Evolutionary conservation across 441 rosid genomes (phyloP), one percentile per base, ranked within the genome.

Genomic region (Corymbia calophylla): DNA sequence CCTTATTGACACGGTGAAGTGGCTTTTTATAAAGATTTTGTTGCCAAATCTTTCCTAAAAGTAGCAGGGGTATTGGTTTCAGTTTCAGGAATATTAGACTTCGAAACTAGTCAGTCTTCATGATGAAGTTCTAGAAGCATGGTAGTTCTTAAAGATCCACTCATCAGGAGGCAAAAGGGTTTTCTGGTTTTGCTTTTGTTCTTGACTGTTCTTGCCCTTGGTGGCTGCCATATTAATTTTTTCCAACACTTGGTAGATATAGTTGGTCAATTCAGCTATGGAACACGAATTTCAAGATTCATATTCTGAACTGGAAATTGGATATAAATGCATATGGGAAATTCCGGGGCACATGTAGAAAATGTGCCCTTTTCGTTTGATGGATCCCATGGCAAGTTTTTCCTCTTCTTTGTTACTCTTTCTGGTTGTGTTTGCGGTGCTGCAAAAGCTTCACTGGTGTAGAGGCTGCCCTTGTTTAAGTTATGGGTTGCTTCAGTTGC

Each of bases 1-100:
- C 89, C 97, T 98, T 49, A 93, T 97, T 94, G 98, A 98, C 93
- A 98, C 99, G 27, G 99, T 97, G 89, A 92, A 2, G 13, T 32
- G 62, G 29, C n/a, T 55, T 23, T 54, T 55, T 55, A 32, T 23
- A 29, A 60, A 86, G 5, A 25, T 86, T 53, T 60, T 23, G 14
- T 35, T 13, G 66, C 19, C 31, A 44, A 80, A 73, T 3, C 48
- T 73, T 73, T 73, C 53, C 53, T 80, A 80, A 48, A 73, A 80
- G 85, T 44, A 44, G 85, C 53, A 80, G 6, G 29, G 53, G 5
- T 77, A 13, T 80, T 80, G 85, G 85, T 80, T 80, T 80, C 31
- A 80, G 85, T 80, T 80, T 80, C 53, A 14, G 31, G 49, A 35
- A 39, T 73, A 73, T 73, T 21, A 39, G 82, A 39, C 82, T 73